These are phyloP conservation scores for Digitaria exilis DNA, from an alignment of 202 grass and related monocot species.

Conservation along the genomic window DNA sequence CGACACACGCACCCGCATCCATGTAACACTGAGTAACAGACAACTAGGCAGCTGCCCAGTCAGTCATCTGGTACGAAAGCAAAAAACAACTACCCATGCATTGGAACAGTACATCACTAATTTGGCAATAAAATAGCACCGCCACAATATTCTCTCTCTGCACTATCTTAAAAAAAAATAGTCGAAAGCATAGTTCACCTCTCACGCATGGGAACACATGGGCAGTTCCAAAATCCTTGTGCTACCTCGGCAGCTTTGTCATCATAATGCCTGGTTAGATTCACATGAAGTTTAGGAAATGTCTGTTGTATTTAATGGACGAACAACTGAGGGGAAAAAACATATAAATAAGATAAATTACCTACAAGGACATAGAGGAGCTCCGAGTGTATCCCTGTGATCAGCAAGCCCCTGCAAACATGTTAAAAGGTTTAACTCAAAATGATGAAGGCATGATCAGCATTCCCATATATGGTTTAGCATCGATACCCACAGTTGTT, in stretches of 20 bases:
- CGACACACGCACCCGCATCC: too few relatives aligned
- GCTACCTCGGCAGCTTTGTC: constrained; percentile 92
- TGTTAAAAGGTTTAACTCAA: neutral
- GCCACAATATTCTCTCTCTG: neutral
- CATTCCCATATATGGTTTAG: neutral
- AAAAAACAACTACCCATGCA: neutral
- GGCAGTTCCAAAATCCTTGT: constrained; percentile 99
- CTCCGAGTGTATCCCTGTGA: constrained; percentile 84
- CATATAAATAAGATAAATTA: constrained; percentile 42
- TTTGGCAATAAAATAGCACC: neutral
- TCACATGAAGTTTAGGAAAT: neutral
- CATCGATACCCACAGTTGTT: neutral
- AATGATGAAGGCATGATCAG: neutral
- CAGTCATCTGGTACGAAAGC: neutral
- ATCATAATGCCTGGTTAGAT: constrained; percentile 82
- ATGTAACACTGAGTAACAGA: too few relatives aligned
- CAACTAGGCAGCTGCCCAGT: neutral
- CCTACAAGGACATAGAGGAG: constrained; percentile 97
- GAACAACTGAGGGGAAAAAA: neutral
- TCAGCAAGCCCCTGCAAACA: constrained; percentile 83
- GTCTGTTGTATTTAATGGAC: neutral
- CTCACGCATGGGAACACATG: constrained; percentile 95
- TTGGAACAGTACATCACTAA: neutral
- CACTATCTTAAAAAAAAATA: neutral
- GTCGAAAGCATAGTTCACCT: constrained; percentile 43